Conservation (phyloP, 139 green algal genomes). For the Desmodesmus armatus region DNA sequence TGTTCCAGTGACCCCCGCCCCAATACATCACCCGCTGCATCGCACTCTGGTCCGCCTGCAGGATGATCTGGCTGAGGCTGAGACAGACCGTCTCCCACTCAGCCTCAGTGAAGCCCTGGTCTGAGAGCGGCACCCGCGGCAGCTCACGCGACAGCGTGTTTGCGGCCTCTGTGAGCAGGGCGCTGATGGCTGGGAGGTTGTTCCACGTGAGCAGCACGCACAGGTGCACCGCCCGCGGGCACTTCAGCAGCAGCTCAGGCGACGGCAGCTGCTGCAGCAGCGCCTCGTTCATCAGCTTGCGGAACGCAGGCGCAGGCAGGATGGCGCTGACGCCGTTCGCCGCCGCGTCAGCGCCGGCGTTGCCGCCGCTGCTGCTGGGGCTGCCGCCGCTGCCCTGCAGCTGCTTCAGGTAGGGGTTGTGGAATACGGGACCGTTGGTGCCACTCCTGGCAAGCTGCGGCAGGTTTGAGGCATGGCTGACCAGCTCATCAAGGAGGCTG, state of each 20-base stretch:
- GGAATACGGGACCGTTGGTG: too few relatives aligned
- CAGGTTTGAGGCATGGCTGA: conserved; percentile 21
- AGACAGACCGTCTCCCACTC: neutral
- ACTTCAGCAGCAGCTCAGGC: neutral
- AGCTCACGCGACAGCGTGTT: neutral
- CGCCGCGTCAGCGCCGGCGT: neutral
- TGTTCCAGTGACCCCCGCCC: neutral
- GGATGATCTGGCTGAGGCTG: neutral
- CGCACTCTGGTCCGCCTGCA: neutral
- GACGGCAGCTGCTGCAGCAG: neutral
- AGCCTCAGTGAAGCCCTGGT: neutral
- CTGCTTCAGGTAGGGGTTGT: conserved; percentile 19
- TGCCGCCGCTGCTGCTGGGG: neutral
- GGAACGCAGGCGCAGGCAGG: neutral
- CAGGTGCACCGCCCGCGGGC: neutral
- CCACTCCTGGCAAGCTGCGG: conserved; percentile 22
- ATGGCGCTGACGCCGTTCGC: neutral
- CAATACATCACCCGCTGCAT: neutral
- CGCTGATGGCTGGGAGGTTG: neutral
- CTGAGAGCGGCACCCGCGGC: neutral
- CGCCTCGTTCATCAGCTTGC: neutral
- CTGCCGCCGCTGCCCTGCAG: neutral
- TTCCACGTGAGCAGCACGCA: conserved; percentile 27
- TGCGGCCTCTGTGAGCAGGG: neutral
- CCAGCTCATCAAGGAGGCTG: conserved; percentile 17